Percentiles rank a stretch among this genome's conserved stretches.
Conservation (phyloP, 331 rosid species). For the Rosa hybrid region DNA sequence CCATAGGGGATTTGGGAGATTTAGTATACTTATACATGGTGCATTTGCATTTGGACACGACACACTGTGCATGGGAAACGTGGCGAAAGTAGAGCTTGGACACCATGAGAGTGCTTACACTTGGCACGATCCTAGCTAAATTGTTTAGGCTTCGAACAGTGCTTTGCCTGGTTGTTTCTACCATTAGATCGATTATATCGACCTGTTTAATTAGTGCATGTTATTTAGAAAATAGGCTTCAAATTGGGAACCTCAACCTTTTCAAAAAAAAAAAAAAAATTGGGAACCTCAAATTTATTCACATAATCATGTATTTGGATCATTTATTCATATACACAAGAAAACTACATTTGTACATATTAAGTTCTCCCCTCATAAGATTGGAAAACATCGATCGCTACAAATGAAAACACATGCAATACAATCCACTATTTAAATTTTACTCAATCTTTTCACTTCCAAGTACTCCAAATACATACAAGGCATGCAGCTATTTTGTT, state of each 20-base stretch:
- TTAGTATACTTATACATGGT: not conserved
- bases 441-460: not conserved
- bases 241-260: too few species aligned
- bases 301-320: conserved; percentile 2
- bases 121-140: not conserved
- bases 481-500: conserved; percentile 2
- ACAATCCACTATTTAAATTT: not conserved
- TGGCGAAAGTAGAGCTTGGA: not conserved
- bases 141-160: not conserved
- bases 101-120: not conserved
- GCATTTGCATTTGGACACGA: not conserved
- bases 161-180: too few species aligned
- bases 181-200: not conserved
- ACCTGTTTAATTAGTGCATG: not conserved
- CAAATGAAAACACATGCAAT: not conserved
- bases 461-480: not conserved
- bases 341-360: conserved; percentile 3
- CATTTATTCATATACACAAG: conserved; percentile 4
- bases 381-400: not conserved
- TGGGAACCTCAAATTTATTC: not conserved
- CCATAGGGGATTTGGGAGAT: not conserved
- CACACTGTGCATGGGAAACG: not conserved
- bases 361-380: not conserved
- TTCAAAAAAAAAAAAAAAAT: too few species aligned
- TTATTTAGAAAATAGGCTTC: too few species aligned